phyloP scores from a whole-genome alignment of 2,329 filamentous ascomycete genomes.

The Arthrobotrys iridis region DNA sequence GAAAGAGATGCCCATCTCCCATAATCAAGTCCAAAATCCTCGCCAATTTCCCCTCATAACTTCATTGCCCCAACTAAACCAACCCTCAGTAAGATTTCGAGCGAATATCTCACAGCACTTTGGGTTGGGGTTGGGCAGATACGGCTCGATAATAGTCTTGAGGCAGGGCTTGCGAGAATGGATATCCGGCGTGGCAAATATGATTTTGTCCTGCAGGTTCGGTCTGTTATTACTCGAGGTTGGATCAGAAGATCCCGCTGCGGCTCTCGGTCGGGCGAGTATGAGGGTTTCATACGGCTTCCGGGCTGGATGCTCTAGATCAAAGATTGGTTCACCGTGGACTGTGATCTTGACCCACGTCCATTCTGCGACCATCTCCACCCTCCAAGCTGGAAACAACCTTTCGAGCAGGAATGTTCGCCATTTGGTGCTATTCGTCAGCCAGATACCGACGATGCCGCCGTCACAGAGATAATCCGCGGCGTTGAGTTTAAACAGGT shows the following conservation, averaged over 20 bases:
- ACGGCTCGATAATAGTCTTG: slow-evolving; percentile 66
- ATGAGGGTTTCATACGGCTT: slow-evolving; percentile 81
- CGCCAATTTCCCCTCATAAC: slow-evolving; percentile 74
- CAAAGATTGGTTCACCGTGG: slow-evolving; percentile 72
- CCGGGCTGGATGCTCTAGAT: slow-evolving; percentile 71
- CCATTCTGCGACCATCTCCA: slow-evolving; percentile 76
- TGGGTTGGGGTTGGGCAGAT: slow-evolving; percentile 61
- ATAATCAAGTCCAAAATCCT: slow-evolving; percentile 65
- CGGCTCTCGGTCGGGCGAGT: slow-evolving; percentile 62
- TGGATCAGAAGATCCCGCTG: slow-evolving; percentile 21
- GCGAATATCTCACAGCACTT: slow-evolving; percentile 79
- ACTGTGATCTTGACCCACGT: slow-evolving; percentile 79
- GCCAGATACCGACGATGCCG: slow-evolving; percentile 76
- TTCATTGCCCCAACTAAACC: slow-evolving; percentile 83
- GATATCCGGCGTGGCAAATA: slow-evolving; percentile 76
- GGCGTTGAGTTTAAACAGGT: slow-evolving; percentile 69
- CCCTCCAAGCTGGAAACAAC: slow-evolving; percentile 73
- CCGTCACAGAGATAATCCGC: slow-evolving; percentile 66
- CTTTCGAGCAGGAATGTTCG: slow-evolving; percentile 69
- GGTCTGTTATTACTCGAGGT: slow-evolving; percentile 56
- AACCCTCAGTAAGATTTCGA: slow-evolving; percentile 76
- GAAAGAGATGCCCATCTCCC: not conserved
- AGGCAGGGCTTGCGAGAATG: slow-evolving; percentile 83
- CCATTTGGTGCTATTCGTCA: slow-evolving; percentile 75
- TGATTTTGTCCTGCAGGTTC: slow-evolving; percentile 66